These are phyloP conservation scores for Colletotrichum lindemuthianum DNA, from an alignment of 2,329 filamentous ascomycete species.

Conservation along the genomic window DNA sequence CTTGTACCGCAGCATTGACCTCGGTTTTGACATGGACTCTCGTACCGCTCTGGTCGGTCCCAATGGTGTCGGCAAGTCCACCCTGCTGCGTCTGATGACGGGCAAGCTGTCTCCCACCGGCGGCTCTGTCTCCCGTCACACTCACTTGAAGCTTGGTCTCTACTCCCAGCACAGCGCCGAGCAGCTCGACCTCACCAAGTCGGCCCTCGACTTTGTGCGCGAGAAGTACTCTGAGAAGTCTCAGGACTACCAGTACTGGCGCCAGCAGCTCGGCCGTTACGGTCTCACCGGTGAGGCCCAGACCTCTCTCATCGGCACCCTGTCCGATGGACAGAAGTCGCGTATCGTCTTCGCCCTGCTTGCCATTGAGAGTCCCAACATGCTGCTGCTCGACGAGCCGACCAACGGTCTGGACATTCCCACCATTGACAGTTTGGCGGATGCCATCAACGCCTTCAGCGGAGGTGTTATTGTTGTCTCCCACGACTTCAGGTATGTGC, in stretches of 20 bases:
- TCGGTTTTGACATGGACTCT: conserved; percentile 99
- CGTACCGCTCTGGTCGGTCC: conserved; percentile 96
- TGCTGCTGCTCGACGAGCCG: conserved; percentile 97
- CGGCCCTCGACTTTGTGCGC: conserved; percentile 94
- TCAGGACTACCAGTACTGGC: conserved; percentile 99
- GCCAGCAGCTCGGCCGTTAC: conserved; percentile 95
- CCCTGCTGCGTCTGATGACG: conserved; percentile 94
- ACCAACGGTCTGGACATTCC: conserved; percentile 99
- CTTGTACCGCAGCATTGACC: conserved; percentile 94
- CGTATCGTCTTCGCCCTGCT: conserved; percentile 97
- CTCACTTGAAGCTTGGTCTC: conserved; percentile 96
- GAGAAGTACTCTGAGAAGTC: conserved; percentile 91
- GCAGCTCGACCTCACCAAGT: conserved; percentile 98
- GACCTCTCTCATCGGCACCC: conserved; percentile 96
- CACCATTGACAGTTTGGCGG: conserved; percentile 95
- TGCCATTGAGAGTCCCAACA: conserved; percentile 96
- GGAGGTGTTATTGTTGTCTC: conserved; percentile 98
- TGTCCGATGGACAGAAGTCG: conserved; percentile 97
- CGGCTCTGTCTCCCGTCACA: conserved; percentile 89
- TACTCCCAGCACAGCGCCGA: conserved; percentile 99
- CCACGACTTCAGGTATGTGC: conserved; percentile 93
- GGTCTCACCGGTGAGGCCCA: conserved; percentile 93
- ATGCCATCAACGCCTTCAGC: conserved; percentile 95
- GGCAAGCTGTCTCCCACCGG: conserved; percentile 88
- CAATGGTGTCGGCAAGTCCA: conserved; percentile 99